A percentile compares a stretch with the other conserved stretches of the same genome.
Evolutionary conservation across 768 basidiomycete species (phyloP).

Genomic region (Pleurotus giganteus): DNA sequence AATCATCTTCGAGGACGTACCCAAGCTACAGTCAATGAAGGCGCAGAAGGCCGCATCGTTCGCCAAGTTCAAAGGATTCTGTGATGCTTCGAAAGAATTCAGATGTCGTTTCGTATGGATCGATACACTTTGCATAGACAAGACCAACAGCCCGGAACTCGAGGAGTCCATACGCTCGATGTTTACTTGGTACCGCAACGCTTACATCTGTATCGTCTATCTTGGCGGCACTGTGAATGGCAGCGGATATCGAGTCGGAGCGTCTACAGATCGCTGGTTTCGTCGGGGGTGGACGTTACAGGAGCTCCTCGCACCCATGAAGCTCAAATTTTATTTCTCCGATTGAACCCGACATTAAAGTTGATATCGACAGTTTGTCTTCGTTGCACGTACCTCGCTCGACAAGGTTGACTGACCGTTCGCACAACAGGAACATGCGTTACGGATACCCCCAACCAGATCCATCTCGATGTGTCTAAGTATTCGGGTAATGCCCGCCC

Average conservation of each 20-base stretch:
- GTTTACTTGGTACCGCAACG: not conserved
- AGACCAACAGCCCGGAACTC: not conserved
- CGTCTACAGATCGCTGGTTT: not conserved
- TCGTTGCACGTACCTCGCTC: too few species aligned
- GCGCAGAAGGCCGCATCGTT: not conserved
- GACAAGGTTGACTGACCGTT: too few species aligned
- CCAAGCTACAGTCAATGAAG: not conserved
- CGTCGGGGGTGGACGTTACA: not conserved
- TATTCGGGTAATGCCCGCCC: too few species aligned
- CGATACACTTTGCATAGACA: not conserved
- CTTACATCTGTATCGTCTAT: not conserved
- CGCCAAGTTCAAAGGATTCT: not conserved
- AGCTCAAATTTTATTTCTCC: not conserved
- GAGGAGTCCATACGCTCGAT: slow-evolving; percentile 2
- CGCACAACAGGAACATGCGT: too few species aligned
- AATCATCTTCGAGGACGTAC: not conserved
- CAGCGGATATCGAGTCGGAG: not conserved
- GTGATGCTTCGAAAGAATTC: not conserved
- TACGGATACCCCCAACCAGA: too few species aligned
- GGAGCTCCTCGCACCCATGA: not conserved
- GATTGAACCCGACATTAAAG: not conserved
- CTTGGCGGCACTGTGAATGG: not conserved
- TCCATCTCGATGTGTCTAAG: too few species aligned
- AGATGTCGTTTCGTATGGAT: slow-evolving; percentile 2
- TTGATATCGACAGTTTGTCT: too few species aligned